Evolutionary conservation across 2,329 filamentous ascomycete genomes (phyloP).

Genomic region (Alternaria tenuissima): DNA sequence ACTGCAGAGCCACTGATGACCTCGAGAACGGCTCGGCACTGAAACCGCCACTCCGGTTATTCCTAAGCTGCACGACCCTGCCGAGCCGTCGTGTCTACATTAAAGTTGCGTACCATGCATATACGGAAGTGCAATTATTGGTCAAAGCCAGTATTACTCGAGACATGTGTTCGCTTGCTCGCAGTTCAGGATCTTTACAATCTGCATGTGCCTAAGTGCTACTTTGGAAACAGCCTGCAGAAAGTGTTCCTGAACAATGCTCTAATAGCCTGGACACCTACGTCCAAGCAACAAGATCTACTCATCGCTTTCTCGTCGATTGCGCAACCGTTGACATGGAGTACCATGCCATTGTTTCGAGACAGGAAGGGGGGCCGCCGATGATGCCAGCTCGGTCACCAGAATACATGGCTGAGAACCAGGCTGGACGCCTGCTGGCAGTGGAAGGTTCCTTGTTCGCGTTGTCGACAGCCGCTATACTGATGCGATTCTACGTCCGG

Average conservation of each 20-base stretch:
- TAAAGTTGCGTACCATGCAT: slow-evolving; percentile 20
- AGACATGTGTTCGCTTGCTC: slow-evolving; percentile 4
- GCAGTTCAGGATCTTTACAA: slow-evolving; percentile 8
- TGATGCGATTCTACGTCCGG: slow-evolving; percentile 31
- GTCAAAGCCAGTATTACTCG: slow-evolving; percentile 4
- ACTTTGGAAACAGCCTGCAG: slow-evolving; percentile 2
- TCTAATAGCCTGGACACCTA: slow-evolving; percentile 8
- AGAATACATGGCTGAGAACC: slow-evolving; percentile 49
- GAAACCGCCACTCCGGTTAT: slow-evolving; percentile 10
- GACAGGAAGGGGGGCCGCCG: slow-evolving; percentile 17
- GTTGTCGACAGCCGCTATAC: slow-evolving; percentile 32
- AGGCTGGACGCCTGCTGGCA: slow-evolving; percentile 48
- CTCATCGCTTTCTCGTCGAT: background rate
- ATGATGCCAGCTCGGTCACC: slow-evolving; percentile 24
- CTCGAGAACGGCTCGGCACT: slow-evolving; percentile 6
- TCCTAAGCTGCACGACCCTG: slow-evolving; percentile 6
- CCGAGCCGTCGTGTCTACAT: slow-evolving; percentile 16
- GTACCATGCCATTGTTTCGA: slow-evolving; percentile 13
- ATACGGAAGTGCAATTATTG: slow-evolving; percentile 11
- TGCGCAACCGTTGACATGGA: slow-evolving; percentile 8
- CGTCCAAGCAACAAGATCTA: background rate
- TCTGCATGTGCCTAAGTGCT: slow-evolving; percentile 9
- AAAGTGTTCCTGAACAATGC: background rate
- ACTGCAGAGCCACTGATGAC: slow-evolving; percentile 1
- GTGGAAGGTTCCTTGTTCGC: slow-evolving; percentile 52